phyloP scores from a whole-genome alignment of 164 flowering plant species.

The Chloranthus sessilifolius region DNA sequence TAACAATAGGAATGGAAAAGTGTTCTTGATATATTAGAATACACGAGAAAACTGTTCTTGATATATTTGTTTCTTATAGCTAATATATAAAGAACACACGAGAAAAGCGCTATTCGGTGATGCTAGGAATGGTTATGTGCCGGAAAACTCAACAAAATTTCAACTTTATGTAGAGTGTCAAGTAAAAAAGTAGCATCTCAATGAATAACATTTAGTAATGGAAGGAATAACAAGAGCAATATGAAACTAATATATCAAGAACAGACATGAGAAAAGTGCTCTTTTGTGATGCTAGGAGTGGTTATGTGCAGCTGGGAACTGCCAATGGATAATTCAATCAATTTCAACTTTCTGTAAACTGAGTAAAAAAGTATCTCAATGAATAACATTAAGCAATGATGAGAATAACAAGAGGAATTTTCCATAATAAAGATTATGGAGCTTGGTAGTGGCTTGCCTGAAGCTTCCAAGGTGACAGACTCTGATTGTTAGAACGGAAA shows the following conservation, averaged over 20 bases:
- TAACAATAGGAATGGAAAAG: neutral
- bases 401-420: neutral
- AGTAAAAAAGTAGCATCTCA: too few relatives aligned
- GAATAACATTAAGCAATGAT: neutral
- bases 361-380: neutral
- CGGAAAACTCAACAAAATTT: too few relatives aligned
- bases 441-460: too few relatives aligned
- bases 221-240: constrained; percentile 3
- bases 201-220: too few relatives aligned
- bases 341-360: neutral
- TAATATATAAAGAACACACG: too few relatives aligned
- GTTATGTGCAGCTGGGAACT: neutral
- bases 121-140: too few relatives aligned
- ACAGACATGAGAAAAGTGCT: neutral
- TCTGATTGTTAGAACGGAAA: constrained; percentile 35
- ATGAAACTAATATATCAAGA: neutral
- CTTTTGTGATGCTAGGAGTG: neutral
- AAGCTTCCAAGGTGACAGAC: constrained; percentile 55
- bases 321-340: constrained; percentile 2
- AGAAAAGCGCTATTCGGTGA: too few relatives aligned
- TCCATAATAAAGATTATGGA: neutral
- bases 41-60: neutral
- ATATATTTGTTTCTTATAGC: too few relatives aligned
- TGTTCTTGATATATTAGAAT: neutral
- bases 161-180: too few relatives aligned